Conservation (phyloP, 345 rosid species). For the Arabis hirsuta region DNA sequence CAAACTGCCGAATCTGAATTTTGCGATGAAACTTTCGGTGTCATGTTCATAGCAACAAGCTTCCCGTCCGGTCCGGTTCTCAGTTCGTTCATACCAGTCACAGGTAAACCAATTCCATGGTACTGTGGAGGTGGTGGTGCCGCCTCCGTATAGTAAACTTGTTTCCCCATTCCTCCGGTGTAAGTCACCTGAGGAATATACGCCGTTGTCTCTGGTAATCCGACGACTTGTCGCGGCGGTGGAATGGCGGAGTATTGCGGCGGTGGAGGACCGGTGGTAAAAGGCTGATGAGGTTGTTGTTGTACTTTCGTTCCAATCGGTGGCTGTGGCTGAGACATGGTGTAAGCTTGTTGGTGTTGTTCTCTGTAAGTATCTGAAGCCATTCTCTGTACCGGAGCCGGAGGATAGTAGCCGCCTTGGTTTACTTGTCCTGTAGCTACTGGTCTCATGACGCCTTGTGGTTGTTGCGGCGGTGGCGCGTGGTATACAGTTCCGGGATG, state of each 20-base stretch:
- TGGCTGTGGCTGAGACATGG: slow-evolving; percentile 47
- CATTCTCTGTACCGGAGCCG: slow-evolving; percentile 59
- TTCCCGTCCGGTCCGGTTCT: slow-evolving; percentile 43
- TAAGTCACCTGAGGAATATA: slow-evolving; percentile 62
- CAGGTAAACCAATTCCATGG: slow-evolving; percentile 61
- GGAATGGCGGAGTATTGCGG: slow-evolving; percentile 39
- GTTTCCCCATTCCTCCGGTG: slow-evolving; percentile 61
- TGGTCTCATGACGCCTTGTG: slow-evolving; percentile 52
- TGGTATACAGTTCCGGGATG: slow-evolving; percentile 45
- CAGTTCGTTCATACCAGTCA: slow-evolving; percentile 40
- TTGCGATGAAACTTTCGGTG: slow-evolving; percentile 40
- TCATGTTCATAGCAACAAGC: slow-evolving; percentile 35
- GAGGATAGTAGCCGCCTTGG: slow-evolving; percentile 68
- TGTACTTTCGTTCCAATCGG: slow-evolving; percentile 33
- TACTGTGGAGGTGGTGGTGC: slow-evolving; percentile 51
- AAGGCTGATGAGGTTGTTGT: slow-evolving; percentile 34
- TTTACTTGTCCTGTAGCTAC: slow-evolving; percentile 52
- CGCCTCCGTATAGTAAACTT: slow-evolving; percentile 59
- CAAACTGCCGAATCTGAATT: slow-evolving; percentile 41
- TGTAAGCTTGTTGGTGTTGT: slow-evolving; percentile 56
- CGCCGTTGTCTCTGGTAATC: slow-evolving; percentile 47
- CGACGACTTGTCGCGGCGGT: slow-evolving; percentile 48
- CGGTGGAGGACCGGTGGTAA: slow-evolving; percentile 36
- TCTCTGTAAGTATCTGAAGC: slow-evolving; percentile 75
- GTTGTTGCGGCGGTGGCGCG: slow-evolving; percentile 34